phyloP scores from a whole-genome alignment of 2,329 filamentous ascomycete species.

The Fusarium pseudoanthophilum region DNA sequence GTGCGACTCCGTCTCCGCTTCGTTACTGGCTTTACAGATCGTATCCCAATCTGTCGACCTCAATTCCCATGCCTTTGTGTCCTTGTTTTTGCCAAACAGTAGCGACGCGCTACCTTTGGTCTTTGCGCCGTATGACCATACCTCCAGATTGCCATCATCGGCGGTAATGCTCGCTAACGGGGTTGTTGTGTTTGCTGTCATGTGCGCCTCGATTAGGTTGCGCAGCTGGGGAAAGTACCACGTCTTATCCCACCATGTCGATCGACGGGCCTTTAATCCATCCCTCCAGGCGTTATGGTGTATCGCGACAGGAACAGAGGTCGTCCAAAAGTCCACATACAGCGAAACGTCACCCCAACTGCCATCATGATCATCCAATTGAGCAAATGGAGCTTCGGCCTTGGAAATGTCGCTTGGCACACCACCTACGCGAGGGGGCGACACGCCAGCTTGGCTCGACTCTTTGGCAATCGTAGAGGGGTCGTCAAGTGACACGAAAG shows the following conservation, averaged over 20 bases:
- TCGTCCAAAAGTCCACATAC: slow-evolving; percentile 43
- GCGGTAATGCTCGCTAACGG: slow-evolving; percentile 28
- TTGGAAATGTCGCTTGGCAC: slow-evolving; percentile 39
- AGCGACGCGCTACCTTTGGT: slow-evolving; percentile 18
- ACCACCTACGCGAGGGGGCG: slow-evolving; percentile 37
- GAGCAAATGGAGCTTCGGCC: slow-evolving; percentile 25
- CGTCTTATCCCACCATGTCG: slow-evolving; percentile 42
- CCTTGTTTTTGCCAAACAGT: slow-evolving; percentile 38
- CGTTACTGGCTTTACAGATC: slow-evolving; percentile 32
- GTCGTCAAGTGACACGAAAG: slow-evolving; percentile 39
- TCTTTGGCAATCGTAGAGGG: slow-evolving; percentile 20
- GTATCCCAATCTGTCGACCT: slow-evolving; percentile 36
- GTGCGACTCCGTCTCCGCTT: slow-evolving; percentile 12
- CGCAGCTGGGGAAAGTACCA: slow-evolving; percentile 43
- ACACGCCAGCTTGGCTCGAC: slow-evolving; percentile 36
- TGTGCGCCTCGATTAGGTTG: slow-evolving; percentile 33
- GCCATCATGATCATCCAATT: neutral
- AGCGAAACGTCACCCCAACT: slow-evolving; percentile 39
- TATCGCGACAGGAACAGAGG: slow-evolving; percentile 36
- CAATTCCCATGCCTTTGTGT: slow-evolving; percentile 32
- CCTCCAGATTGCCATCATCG: slow-evolving; percentile 16
- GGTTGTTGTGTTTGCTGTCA: slow-evolving; percentile 22
- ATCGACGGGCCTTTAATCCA: slow-evolving; percentile 39
- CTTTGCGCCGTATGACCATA: slow-evolving; percentile 30
- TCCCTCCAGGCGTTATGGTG: slow-evolving; percentile 44